Percentiles rank a stretch among this genome's conserved stretches.
Conservation (phyloP, 2,329 filamentous ascomycete species). For the Magnaporthiopsis poae region DNA sequence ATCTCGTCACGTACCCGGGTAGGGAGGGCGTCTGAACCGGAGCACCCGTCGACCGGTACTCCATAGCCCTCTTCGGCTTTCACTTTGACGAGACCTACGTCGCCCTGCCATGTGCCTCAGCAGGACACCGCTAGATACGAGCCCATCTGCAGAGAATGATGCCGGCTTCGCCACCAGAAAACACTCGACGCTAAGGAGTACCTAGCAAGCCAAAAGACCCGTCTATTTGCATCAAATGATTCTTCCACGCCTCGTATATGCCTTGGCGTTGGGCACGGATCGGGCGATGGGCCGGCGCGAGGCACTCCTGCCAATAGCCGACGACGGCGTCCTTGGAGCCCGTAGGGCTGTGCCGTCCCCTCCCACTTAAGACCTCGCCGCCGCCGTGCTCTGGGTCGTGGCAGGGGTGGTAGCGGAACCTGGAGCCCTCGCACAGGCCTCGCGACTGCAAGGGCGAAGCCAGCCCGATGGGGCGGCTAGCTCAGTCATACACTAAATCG, state of each 20-base stretch:
- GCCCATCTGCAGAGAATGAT: slow-evolving; percentile 28
- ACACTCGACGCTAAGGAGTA: not conserved
- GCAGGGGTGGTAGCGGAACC: slow-evolving; percentile 17
- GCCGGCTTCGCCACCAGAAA: not conserved
- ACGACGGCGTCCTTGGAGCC: slow-evolving; percentile 16
- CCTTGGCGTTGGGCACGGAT: slow-evolving; percentile 10
- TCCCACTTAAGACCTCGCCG: slow-evolving; percentile 18
- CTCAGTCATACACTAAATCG: slow-evolving; percentile 13
- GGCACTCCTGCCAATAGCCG: slow-evolving; percentile 17
- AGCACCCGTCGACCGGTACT: slow-evolving; percentile 31
- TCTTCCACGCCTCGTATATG: not conserved
- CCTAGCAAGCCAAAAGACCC: not conserved
- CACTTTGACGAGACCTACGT: slow-evolving; percentile 34
- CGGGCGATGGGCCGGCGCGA: slow-evolving; percentile 15
- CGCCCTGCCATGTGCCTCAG: slow-evolving; percentile 29
- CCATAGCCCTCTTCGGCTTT: slow-evolving; percentile 45
- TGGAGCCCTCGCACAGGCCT: slow-evolving; percentile 18
- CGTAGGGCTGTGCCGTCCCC: slow-evolving; percentile 14
- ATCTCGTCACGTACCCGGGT: slow-evolving; percentile 24
- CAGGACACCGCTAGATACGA: slow-evolving; percentile 30
- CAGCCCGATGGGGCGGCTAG: slow-evolving; percentile 14
- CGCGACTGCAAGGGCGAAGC: slow-evolving; percentile 15
- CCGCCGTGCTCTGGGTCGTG: slow-evolving; percentile 13
- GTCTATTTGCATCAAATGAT: not conserved
- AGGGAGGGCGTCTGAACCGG: slow-evolving; percentile 29